Evolutionary conservation across 108 stramenopile species (phyloP).

Genomic region (Epipyxis sp.): DNA sequence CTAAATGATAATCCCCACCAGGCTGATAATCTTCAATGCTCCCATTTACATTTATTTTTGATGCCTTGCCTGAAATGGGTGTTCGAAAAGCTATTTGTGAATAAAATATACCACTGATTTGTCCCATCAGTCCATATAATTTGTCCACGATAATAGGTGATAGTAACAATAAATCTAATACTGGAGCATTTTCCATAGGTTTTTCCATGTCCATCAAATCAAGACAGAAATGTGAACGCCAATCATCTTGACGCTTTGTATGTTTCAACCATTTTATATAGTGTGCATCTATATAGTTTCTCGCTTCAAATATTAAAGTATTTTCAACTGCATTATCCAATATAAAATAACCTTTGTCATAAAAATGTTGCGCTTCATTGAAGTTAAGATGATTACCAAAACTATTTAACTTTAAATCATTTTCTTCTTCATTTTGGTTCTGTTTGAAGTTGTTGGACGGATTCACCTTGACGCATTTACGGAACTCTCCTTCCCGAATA

Average conservation of each 20-base stretch:
- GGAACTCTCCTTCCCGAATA: no score
- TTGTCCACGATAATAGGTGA: background rate
- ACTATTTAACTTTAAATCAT: no score
- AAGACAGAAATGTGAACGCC: slow-evolving; percentile 6
- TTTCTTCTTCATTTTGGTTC: no score
- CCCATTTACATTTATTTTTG: background rate
- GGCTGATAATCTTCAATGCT: background rate
- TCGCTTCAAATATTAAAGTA: background rate
- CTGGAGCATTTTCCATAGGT: slow-evolving; percentile 9
- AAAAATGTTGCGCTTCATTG: background rate
- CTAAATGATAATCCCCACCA: slow-evolving; percentile 23
- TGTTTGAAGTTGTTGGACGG: no score
- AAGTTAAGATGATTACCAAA: no score
- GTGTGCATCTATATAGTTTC: slow-evolving; percentile 3
- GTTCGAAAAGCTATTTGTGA: slow-evolving; percentile 27
- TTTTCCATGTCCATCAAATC: background rate
- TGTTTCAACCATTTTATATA: slow-evolving; percentile 12
- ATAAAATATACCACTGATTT: slow-evolving; percentile 1
- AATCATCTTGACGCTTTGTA: slow-evolving; percentile 26
- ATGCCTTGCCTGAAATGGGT: background rate
- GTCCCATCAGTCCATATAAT: background rate
- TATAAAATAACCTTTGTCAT: slow-evolving; percentile 4
- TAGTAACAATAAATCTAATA: slow-evolving; percentile 9
- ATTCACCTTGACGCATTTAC: no score
- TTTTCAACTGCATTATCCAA: background rate